Evolutionary conservation across 2,329 filamentous ascomycete species (phyloP), one percentile per base, ranked within the genome.

Genomic region (Tolypocladium paradoxum): DNA sequence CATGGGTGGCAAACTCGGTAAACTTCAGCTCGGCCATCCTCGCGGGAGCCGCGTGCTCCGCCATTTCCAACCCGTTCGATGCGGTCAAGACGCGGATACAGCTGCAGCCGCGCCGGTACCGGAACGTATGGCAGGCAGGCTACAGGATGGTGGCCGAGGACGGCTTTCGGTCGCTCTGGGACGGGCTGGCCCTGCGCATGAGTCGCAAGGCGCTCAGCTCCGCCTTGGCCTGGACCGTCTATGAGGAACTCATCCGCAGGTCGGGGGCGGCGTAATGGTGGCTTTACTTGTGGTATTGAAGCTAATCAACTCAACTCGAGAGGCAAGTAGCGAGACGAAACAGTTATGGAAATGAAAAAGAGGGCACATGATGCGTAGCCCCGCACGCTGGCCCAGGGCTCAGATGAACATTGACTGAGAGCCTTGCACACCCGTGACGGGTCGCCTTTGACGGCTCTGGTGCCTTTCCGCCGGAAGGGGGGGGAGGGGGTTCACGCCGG

Each of bases 221-320:
- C 51, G 93, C 93, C n/a, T 76, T 97, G 60, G 92, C 92, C 8
- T 99, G 93, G 93, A 97, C 92, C 11, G 77, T 96, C 40, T 99
- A 99, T 65, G 93, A 99, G 72, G 92, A 96, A 69, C 70, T 96
- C 61, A 86, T 97, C 57, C 76, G 91, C 55, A 78, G 87, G 61
- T 64, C 60, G 18, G 49, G 34, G 22, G 24, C 31, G 20, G n/a
- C 24, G 18, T 37, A 20, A 24, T 34, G 22, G 31, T 18, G 4
- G 43, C 27, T n/a, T 31, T 47, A 18, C 27, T 47, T 47, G 43
- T 47, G 43, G 27, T 47, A 47, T 33, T 47, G 27, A 47, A 33
- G 43, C 43, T 47, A 33, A 49, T 49, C 47, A 49, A 36, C 47
- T 49, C 43, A 47, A 46, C 27, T 46, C 43, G 31, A 46, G 43